These are phyloP conservation scores for Orbilia ellipsospora DNA, from an alignment of 2,329 filamentous ascomycete genomes.

Conservation along the genomic window DNA sequence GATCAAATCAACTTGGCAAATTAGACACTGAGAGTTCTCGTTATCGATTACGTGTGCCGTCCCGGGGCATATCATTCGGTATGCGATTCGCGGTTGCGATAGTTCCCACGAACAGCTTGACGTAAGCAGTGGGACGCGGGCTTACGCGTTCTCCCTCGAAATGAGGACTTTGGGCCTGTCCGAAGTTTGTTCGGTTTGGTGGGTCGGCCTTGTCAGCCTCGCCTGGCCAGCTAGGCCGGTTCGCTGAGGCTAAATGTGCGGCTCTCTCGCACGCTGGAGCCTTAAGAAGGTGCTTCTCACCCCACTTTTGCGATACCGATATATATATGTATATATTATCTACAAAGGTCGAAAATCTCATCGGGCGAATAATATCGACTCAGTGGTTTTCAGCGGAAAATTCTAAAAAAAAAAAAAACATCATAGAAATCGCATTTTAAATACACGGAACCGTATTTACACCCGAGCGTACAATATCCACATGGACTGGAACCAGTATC, in stretches of 20 bases:
- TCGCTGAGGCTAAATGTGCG: slow-evolving; percentile 23
- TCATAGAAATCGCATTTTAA: too few relatives aligned
- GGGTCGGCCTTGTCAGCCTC: slow-evolving; percentile 37
- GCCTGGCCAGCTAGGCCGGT: not conserved
- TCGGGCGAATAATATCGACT: not conserved
- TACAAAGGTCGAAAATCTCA: too few relatives aligned
- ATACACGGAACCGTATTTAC: too few relatives aligned
- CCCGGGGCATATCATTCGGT: too few relatives aligned
- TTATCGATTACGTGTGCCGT: not conserved
- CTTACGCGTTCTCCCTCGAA: slow-evolving; percentile 32
- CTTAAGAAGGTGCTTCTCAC: not conserved
- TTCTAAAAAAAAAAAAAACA: not conserved
- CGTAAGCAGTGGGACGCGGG: slow-evolving; percentile 31
- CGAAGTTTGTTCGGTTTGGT: not conserved
- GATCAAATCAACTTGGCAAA: too few relatives aligned
- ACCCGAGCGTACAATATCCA: not conserved
- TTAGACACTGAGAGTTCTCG: too few relatives aligned
- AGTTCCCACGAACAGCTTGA: slow-evolving; percentile 13
- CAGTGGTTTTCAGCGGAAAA: not conserved
- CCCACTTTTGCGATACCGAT: too few relatives aligned
- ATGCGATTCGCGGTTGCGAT: not conserved
- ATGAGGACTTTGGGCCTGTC: not conserved
- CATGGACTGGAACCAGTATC: not conserved
- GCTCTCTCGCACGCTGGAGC: not conserved
- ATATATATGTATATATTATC: too few relatives aligned